phyloP scores from a whole-genome alignment of 768 basidiomycete genomes.

The Lactarius tabidus region DNA sequence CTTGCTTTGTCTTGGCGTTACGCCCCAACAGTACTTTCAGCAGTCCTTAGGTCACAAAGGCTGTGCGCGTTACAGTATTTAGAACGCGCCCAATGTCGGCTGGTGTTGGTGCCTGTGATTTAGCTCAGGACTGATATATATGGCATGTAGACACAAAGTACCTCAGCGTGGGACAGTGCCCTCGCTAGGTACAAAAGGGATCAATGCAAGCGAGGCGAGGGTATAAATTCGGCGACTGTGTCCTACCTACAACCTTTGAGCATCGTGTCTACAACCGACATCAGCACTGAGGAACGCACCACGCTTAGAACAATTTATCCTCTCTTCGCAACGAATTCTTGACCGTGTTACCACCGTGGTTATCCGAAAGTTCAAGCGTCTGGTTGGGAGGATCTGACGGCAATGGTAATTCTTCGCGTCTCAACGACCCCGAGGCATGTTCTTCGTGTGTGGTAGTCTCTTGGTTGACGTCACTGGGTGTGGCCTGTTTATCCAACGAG shows the following conservation, averaged over 20 bases:
- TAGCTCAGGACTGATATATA: background rate
- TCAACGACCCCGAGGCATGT: background rate
- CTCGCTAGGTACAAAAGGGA: background rate
- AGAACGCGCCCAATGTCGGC: background rate
- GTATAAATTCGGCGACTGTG: background rate
- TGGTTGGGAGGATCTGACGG: background rate
- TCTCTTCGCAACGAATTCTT: background rate
- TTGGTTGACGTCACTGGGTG: background rate
- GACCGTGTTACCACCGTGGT: background rate
- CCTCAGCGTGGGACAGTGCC: background rate
- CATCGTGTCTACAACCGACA: background rate
- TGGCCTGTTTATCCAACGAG: background rate
- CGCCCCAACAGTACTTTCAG: background rate
- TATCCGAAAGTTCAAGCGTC: background rate
- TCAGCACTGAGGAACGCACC: background rate
- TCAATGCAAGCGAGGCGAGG: background rate
- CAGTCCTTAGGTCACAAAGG: background rate
- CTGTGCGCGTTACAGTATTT: no score
- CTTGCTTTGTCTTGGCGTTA: background rate
- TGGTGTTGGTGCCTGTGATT: background rate
- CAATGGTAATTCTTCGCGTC: background rate
- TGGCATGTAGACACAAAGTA: background rate
- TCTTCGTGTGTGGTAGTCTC: background rate
- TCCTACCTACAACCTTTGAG: slow-evolving; percentile 1
- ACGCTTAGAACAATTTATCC: background rate